Percentiles rank a stretch among this genome's conserved stretches.
Evolutionary conservation across 2,329 filamentous ascomycete genomes (phyloP).

Genomic region (Eutypella sp.): DNA sequence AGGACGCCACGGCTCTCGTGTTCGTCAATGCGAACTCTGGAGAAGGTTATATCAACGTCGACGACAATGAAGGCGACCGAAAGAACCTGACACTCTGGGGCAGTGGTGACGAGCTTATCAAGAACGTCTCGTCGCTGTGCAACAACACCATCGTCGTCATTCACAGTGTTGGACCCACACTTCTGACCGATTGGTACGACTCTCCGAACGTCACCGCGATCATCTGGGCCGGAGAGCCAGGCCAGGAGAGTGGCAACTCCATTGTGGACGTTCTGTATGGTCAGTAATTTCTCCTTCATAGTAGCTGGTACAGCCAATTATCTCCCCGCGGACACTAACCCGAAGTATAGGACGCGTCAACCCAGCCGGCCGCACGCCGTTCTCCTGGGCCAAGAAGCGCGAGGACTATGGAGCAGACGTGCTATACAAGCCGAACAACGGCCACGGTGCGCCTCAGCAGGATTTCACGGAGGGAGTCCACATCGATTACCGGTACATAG

Average conservation of each 20-base stretch:
- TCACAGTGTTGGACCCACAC: constrained; percentile 76
- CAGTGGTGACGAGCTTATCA: constrained; percentile 73
- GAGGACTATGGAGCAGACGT: constrained; percentile 65
- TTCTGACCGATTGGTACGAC: constrained; percentile 69
- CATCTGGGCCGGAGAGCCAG: constrained; percentile 75
- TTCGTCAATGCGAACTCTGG: constrained; percentile 86
- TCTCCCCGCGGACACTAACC: no score
- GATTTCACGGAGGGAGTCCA: constrained; percentile 75
- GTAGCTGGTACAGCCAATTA: no score
- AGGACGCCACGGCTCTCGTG: constrained; percentile 69
- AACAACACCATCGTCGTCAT: constrained; percentile 91
- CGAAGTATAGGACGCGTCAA: constrained; percentile 52
- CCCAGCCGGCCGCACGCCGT: constrained; percentile 71
- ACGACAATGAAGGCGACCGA: constrained; percentile 80
- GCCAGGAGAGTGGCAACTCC: constrained; percentile 77
- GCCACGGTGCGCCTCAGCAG: constrained; percentile 59
- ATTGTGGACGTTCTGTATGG: constrained; percentile 79
- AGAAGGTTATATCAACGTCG: constrained; percentile 80
- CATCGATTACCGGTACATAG: constrained; percentile 77
- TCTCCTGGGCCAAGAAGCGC: constrained; percentile 68
- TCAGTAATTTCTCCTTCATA: background rate
- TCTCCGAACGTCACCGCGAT: constrained; percentile 79
- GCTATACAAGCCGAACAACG: constrained; percentile 66
- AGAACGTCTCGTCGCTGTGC: constrained; percentile 71
- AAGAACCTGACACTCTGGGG: constrained; percentile 91